These are phyloP conservation scores for Phytopythium cucurbitacearum DNA, from an alignment of 352 stramenopile genomes.

Conservation along the genomic window DNA sequence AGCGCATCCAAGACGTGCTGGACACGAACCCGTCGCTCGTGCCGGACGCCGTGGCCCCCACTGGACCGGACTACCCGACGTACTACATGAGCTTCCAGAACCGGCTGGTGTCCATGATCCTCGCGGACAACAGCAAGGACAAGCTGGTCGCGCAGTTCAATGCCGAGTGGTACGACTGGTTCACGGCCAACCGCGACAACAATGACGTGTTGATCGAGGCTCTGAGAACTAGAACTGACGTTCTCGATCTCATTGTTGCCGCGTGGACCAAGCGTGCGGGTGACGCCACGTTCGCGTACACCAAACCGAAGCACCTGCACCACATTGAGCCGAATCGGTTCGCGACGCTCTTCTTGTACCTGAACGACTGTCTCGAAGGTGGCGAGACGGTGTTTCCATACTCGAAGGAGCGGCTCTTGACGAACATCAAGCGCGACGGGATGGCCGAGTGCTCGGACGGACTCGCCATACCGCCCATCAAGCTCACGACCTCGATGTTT, in stretches of 20 bases:
- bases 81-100: conserved; percentile 59
- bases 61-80: conserved; percentile 44
- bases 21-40: conserved; percentile 31
- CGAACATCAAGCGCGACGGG: conserved; percentile 50
- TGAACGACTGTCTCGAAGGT: conserved; percentile 91
- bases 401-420: conserved; percentile 51
- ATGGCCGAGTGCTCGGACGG: conserved; percentile 66
- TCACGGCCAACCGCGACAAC: conserved; percentile 37
- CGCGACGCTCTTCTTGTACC: conserved; percentile 93
- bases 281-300: conserved; percentile 32
- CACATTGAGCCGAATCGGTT: conserved; percentile 90
- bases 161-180: conserved; percentile 44
- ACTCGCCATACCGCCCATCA: conserved; percentile 55
- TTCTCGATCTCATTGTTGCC: conserved; percentile 44
- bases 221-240: conserved; percentile 19
- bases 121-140: conserved; percentile 43
- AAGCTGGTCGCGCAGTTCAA: conserved; percentile 27
- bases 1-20: conserved; percentile 46
- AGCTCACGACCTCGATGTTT: conserved; percentile 68
- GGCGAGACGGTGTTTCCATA: conserved; percentile 94
- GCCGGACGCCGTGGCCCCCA: conserved; percentile 25
- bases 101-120: conserved; percentile 36
- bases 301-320: conserved; percentile 36
- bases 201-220: conserved; percentile 51
- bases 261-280: conserved; percentile 39